Percentiles rank a stretch among this genome's conserved stretches.
These are phyloP conservation scores for Hyaloscypha hepaticicola DNA, from an alignment of 495 filamentous ascomycete genomes.

Conservation along the genomic window DNA sequence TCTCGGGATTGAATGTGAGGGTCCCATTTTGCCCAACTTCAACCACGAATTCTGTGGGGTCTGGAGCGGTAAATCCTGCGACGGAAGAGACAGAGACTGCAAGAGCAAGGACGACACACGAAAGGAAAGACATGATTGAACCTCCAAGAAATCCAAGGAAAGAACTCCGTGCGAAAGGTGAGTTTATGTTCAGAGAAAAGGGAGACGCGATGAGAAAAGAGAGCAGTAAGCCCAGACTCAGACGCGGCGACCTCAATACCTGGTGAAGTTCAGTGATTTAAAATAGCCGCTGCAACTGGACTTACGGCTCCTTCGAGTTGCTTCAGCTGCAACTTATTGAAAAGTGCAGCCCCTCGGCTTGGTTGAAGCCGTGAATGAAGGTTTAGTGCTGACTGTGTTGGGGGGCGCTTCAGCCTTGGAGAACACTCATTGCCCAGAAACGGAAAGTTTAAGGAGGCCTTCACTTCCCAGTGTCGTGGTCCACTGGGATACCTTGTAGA, in stretches of 20 bases:
- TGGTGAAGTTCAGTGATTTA: neutral
- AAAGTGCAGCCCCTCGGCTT: neutral
- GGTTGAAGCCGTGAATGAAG: neutral
- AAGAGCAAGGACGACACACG: neutral
- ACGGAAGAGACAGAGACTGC: neutral
- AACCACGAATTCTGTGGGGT: constrained; percentile 6
- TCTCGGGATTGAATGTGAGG: constrained; percentile 17
- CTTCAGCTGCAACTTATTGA: neutral
- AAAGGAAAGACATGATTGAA: neutral
- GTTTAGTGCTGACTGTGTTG: constrained; percentile 8
- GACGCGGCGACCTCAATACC: no score
- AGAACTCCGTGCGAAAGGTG: neutral
- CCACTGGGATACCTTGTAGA: neutral
- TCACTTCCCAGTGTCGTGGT: neutral
- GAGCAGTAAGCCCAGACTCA: neutral
- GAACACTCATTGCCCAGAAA: neutral
- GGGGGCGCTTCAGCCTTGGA: neutral
- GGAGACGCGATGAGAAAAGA: neutral
- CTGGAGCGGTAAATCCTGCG: neutral
- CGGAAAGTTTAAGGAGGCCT: neutral
- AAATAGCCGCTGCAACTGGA: neutral
- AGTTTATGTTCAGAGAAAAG: neutral
- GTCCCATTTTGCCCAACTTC: constrained; percentile 16
- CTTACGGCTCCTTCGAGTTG: neutral
- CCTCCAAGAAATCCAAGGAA: neutral